These are phyloP conservation scores for Sicyos edulis DNA, from an alignment of 306 rosid genomes.

Conservation along the genomic window DNA sequence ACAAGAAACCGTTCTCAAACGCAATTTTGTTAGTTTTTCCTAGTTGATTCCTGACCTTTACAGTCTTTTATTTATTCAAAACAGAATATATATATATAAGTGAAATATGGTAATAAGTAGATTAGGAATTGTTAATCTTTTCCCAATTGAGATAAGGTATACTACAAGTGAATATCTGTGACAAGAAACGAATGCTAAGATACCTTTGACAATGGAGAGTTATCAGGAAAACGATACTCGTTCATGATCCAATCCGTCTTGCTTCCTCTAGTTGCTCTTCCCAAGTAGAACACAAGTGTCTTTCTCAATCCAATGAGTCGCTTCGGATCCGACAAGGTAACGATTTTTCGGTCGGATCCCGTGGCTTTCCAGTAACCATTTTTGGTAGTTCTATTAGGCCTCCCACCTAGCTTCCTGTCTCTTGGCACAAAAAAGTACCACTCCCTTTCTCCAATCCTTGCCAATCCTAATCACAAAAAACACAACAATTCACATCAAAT, in stretches of 20 bases:
- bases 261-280: slow-evolving; percentile 78
- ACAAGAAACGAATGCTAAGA: not conserved
- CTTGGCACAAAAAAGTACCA: slow-evolving; percentile 99
- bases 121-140: too few species aligned
- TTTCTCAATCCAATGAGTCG: slow-evolving; percentile 72
- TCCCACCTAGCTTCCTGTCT: slow-evolving; percentile 81
- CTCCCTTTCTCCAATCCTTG: slow-evolving; percentile 85
- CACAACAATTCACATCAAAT: not conserved
- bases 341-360: slow-evolving; percentile 77
- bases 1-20: not conserved
- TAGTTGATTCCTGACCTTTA: not conserved
- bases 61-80: too few species aligned
- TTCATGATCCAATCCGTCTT: slow-evolving; percentile 99
- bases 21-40: not conserved
- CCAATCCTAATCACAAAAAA: slow-evolving; percentile 38
- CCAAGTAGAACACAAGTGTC: slow-evolving; percentile 82
- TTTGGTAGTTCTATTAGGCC: slow-evolving; percentile 89
- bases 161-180: too few species aligned
- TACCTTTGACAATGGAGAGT: slow-evolving; percentile 57
- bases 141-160: too few species aligned
- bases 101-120: too few species aligned
- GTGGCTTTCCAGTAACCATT: slow-evolving; percentile 97
- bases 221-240: slow-evolving; percentile 86
- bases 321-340: slow-evolving; percentile 56
- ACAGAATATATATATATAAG: too few species aligned